Conservation (phyloP, 2,329 filamentous ascomycete species). For the Davidsoniella eucalypti region DNA sequence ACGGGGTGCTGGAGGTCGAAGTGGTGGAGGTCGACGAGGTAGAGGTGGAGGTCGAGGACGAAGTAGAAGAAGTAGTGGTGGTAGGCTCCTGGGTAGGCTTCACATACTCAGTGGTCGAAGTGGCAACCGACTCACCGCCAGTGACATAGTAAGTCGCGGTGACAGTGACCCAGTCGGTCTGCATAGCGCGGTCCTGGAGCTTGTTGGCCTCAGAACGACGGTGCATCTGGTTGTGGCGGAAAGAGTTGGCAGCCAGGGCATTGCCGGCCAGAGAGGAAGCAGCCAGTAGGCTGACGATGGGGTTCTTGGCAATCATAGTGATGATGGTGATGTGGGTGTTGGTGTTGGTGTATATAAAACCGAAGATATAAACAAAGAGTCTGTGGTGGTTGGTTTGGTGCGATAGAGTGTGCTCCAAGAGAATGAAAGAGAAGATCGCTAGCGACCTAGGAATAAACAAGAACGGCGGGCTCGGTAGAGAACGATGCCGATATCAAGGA, state of each 20-base stretch:
- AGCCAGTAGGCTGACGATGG: conserved; percentile 24
- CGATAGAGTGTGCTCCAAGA: not conserved
- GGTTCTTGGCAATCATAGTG: conserved; percentile 26
- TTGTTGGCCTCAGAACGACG: conserved; percentile 1
- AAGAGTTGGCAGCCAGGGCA: conserved; percentile 26
- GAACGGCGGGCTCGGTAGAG: not conserved
- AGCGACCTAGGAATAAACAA: conserved; percentile 1
- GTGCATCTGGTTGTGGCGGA: conserved; percentile 22
- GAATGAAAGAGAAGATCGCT: conserved; percentile 9
- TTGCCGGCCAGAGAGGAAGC: conserved; percentile 28
- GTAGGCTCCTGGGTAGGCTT: conserved; percentile 2
- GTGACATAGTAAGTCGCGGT: conserved; percentile 24
- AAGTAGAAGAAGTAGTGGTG: conserved; percentile 1
- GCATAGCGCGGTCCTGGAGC: conserved; percentile 19
- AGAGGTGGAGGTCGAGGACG: conserved; percentile 6
- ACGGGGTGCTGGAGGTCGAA: not conserved
- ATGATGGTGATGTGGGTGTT: not conserved
- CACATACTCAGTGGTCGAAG: not conserved
- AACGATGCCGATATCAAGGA: not conserved
- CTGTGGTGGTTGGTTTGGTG: not conserved
- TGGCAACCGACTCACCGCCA: conserved; percentile 16
- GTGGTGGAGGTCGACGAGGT: conserved; percentile 2
- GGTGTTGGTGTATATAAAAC: not conserved
- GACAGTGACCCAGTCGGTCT: conserved; percentile 27
- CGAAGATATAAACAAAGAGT: no score